Base-by-base conservation (phyloP, 805 yeast species). In the Gaillardinia entomophila region DNA sequence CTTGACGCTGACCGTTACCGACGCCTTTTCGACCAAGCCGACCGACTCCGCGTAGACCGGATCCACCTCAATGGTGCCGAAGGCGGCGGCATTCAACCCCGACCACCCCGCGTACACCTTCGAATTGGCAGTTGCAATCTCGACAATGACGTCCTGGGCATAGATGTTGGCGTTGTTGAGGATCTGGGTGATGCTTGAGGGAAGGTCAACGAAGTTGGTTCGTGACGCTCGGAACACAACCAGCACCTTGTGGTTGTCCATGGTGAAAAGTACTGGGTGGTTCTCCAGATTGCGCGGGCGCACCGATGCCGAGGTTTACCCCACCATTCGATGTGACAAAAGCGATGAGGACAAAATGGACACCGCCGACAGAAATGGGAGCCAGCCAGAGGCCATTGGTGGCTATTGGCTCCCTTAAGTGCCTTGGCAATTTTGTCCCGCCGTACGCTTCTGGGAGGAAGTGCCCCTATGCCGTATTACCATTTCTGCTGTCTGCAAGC, bases 31-130 rank as follows among this genome's bases (percentile, higher is more conserved):
- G 3, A 45, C 33, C 4, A 85, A 46, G 0, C 64, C 66, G 19
- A 79, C 48, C 1, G 70, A 45, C 24, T 56, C 61, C 0, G 88
- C 90, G 50, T 80, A 79, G 0, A 68, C 50, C 0, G 89, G 79
- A 47, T 86, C 95, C 7, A 85, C 61, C 41, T 81, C 88, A 4
- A 86, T 31, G 3, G 54, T 38, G 18, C 51, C 55, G 0, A 57
- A 39, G 6, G 37, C 38, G 2, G 49, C 35, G 7, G 67, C 53
- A 3, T 69, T 52, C 65, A 73, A 60, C 2, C 88, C 88, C 11
- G 81, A 65, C 88, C 88, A 81, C 3, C 87, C 88, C 13, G 75
- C 68, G 41, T 67, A 79, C 3, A 33, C 45, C 35, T 46, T 61
- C 19, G 30, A 45, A 18, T 42, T 45, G 24, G 35, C 38, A 33